Conservation (phyloP, 2,329 filamentous ascomycete species). For the Lecanoromycetidae sp. region DNA sequence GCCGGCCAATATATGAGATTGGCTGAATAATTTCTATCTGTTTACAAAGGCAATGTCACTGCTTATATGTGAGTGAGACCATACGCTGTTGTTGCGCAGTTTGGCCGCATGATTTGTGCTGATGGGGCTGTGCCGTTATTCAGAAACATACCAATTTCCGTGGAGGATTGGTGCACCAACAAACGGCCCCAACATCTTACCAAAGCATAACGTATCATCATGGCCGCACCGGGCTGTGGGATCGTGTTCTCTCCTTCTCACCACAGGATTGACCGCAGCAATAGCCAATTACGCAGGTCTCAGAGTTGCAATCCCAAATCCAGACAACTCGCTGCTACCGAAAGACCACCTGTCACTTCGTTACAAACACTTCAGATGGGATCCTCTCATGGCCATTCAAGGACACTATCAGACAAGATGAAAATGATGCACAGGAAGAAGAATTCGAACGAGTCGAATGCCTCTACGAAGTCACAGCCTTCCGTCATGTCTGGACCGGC, state of each 20-base stretch:
- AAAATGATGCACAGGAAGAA: conserved; percentile 15
- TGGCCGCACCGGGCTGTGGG: conserved; percentile 15
- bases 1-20: no score
- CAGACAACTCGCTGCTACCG: conserved; percentile 7
- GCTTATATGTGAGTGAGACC: neutral
- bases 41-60: no score
- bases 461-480: conserved; percentile 8
- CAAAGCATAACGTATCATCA: no score
- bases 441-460: conserved; percentile 13
- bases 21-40: neutral
- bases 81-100: neutral
- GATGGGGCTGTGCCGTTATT: conserved; percentile 17
- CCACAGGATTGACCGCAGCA: conserved; percentile 14
- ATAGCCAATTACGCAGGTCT: conserved; percentile 14
- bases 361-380: conserved; percentile 1
- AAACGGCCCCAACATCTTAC: conserved; percentile 2
- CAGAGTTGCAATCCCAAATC: conserved; percentile 11
- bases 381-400: conserved; percentile 7
- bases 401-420: conserved; percentile 14
- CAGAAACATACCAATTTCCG: conserved; percentile 16
- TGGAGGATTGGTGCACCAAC: neutral
- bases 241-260: conserved; percentile 12
- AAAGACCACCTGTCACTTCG: conserved; percentile 6
- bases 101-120: neutral
- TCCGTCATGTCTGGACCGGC: conserved; percentile 6